phyloP scores from a whole-genome alignment of 2,329 filamentous ascomycete species.

The Aspergillus nomiae region DNA sequence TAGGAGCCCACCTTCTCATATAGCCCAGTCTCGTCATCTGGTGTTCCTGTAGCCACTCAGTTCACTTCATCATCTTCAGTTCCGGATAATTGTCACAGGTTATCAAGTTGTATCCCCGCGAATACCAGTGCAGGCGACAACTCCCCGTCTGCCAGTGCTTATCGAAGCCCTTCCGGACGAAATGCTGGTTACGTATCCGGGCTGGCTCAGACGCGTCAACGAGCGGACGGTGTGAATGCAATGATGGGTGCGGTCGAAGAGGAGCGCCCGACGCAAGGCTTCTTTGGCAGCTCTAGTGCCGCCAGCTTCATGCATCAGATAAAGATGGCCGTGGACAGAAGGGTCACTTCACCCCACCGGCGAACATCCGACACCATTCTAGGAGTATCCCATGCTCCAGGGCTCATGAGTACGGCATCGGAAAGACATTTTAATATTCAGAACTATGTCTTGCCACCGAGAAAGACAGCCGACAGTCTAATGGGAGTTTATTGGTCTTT shows the following conservation, averaged over 20 bases:
- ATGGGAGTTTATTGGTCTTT: conserved; percentile 52
- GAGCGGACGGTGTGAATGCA: conserved; percentile 42
- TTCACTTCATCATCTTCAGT: neutral
- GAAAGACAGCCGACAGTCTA: conserved; percentile 49
- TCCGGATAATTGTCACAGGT: neutral
- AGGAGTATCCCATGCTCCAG: conserved; percentile 16
- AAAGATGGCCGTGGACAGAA: conserved; percentile 45
- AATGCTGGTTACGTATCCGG: conserved; percentile 1
- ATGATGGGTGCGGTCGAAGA: conserved; percentile 52
- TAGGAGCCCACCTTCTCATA: conserved; percentile 8
- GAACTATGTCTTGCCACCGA: conserved; percentile 48
- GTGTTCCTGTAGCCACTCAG: neutral
- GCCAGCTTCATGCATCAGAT: conserved; percentile 53
- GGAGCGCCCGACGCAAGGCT: conserved; percentile 44
- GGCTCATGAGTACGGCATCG: conserved; percentile 24
- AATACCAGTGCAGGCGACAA: neutral
- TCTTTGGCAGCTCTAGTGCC: conserved; percentile 52
- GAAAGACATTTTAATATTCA: conserved; percentile 12
- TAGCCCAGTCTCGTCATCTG: neutral
- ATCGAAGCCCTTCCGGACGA: neutral
- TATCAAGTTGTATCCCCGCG: neutral
- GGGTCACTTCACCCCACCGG: conserved; percentile 25
- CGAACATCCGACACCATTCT: conserved; percentile 20
- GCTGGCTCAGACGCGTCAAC: neutral
- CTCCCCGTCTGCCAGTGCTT: conserved; percentile 8